These are phyloP conservation scores for Paramyrothecium roridum DNA, from an alignment of 2,329 filamentous ascomycete genomes.

Conservation along the genomic window DNA sequence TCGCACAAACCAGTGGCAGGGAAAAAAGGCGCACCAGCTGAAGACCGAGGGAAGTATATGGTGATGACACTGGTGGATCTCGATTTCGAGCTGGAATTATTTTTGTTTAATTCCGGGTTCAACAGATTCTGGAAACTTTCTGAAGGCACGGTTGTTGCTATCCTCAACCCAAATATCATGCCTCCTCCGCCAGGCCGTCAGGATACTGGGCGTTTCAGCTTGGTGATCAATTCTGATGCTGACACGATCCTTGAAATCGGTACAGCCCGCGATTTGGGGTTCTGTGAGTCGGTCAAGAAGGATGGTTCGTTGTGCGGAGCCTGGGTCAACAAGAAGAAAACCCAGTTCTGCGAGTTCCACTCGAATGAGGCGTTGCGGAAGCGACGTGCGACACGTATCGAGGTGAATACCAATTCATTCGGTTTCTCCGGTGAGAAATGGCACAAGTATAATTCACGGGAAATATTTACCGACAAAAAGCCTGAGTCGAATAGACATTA, in stretches of 20 bases:
- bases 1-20: constrained; percentile 46
- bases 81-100: constrained; percentile 87
- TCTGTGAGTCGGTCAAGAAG: constrained; percentile 80
- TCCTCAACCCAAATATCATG: constrained; percentile 89
- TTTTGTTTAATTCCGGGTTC: constrained; percentile 87
- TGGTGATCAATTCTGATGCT: constrained; percentile 80
- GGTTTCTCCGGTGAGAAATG: constrained; percentile 13
- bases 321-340: constrained; percentile 88
- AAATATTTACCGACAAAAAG: constrained; percentile 9
- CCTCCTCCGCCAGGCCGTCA: constrained; percentile 73
- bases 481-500: constrained; percentile 35
- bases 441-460: constrained; percentile 4
- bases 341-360: constrained; percentile 90
- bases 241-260: constrained; percentile 92
- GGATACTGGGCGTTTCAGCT: constrained; percentile 79
- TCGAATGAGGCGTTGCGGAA: constrained; percentile 78
- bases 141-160: constrained; percentile 85
- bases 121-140: constrained; percentile 92
- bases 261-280: constrained; percentile 77
- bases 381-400: constrained; percentile 63
- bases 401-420: constrained; percentile 69
- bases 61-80: constrained; percentile 83
- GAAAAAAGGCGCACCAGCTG: constrained; percentile 42
- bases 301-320: constrained; percentile 76
- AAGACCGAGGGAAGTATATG: constrained; percentile 83